Evolutionary conservation across 139 green algal genomes (phyloP).

Genomic region (Chlamydomonas sp.): DNA sequence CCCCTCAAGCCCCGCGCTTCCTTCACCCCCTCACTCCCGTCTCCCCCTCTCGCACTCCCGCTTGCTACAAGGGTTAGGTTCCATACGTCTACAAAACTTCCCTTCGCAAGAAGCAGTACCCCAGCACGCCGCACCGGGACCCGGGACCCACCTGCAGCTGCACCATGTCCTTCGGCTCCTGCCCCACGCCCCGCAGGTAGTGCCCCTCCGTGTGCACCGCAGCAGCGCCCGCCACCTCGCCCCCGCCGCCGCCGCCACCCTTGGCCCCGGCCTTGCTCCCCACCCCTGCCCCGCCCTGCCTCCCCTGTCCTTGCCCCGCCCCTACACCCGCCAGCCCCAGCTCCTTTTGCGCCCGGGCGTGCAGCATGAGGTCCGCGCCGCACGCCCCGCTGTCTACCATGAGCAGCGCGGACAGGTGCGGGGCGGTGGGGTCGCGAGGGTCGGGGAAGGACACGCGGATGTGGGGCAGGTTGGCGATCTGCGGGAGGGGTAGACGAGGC

Average conservation of each 20-base stretch:
- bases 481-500: neutral
- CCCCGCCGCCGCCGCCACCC: neutral
- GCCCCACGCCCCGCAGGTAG: conserved; percentile 34
- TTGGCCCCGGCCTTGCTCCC: no score
- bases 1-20: no score
- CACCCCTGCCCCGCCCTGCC: no score
- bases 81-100: no score
- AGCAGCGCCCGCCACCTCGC: neutral
- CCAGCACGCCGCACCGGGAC: no score
- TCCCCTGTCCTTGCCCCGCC: no score
- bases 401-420: conserved; percentile 34
- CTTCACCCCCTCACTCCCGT: no score
- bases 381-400: conserved; percentile 66
- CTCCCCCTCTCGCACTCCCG: no score
- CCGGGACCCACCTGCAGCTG: conserved; percentile 22
- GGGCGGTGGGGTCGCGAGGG: neutral
- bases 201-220: neutral
- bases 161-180: conserved; percentile 21
- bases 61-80: no score
- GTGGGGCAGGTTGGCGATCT: conserved; percentile 65
- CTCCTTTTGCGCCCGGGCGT: conserved; percentile 46
- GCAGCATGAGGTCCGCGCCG: conserved; percentile 63
- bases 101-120: no score
- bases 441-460: conserved; percentile 45
- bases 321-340: conserved; percentile 22